A percentile compares a stretch with the other conserved stretches of the same genome.
These are phyloP conservation scores for Colletotrichum sp. DNA, from an alignment of 2,329 filamentous ascomycete genomes.

Conservation along the genomic window DNA sequence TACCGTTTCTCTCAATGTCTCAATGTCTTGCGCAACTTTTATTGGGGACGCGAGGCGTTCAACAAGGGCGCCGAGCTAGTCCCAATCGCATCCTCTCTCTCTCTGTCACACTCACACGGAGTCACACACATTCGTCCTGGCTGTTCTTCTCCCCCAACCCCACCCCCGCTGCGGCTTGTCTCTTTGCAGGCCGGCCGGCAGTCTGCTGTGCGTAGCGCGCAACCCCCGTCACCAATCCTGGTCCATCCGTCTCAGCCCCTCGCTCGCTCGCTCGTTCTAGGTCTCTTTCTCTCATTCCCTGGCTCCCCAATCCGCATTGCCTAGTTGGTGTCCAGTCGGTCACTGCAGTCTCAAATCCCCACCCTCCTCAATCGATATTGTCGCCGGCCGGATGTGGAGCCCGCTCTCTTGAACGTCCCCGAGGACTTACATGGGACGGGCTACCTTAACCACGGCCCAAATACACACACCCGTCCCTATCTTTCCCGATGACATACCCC, in stretches of 20 bases:
- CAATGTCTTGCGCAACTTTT: slow-evolving; percentile 3
- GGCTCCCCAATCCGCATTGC: not conserved
- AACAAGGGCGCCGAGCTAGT: slow-evolving; percentile 13
- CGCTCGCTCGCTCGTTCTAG: not conserved
- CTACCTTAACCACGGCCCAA: slow-evolving; percentile 6
- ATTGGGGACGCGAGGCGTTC: slow-evolving; percentile 20
- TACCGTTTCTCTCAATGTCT: slow-evolving; percentile 9
- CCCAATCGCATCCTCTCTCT: not conserved
- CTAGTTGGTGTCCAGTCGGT: not conserved
- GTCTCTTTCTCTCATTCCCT: not conserved
- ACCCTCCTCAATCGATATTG: not conserved
- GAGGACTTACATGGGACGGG: slow-evolving; percentile 9
- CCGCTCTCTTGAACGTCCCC: not conserved
- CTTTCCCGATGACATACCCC: slow-evolving; percentile 17
- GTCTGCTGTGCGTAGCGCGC: not conserved
- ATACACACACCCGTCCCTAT: slow-evolving; percentile 14
- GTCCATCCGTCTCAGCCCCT: not conserved
- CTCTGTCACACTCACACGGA: no score
- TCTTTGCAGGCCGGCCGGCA: not conserved
- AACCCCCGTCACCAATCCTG: not conserved
- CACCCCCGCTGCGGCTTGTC: slow-evolving; percentile 8
- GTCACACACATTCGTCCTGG: not conserved
- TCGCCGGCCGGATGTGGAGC: not conserved
- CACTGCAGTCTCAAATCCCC: not conserved
- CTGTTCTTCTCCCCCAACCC: not conserved